Percentiles rank a stretch among this genome's conserved stretches.
Evolutionary conservation across 2,329 filamentous ascomycete genomes (phyloP).

Genomic region (Aspergillus sojae): DNA sequence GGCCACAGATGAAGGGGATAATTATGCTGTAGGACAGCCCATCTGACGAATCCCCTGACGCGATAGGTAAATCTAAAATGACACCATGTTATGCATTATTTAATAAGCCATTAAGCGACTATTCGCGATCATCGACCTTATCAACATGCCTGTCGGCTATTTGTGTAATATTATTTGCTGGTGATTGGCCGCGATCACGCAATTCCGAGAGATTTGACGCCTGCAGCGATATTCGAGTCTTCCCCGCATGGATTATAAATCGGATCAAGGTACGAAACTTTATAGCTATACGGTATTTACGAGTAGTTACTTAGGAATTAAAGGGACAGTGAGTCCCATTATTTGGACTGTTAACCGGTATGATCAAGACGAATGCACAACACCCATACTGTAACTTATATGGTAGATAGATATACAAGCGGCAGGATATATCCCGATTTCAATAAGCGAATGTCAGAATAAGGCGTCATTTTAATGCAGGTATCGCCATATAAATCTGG

Average conservation of each 20-base stretch:
- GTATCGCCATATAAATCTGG: background rate
- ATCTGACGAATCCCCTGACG: too few relatives aligned
- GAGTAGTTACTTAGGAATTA: background rate
- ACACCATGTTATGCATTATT: background rate
- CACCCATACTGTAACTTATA: background rate
- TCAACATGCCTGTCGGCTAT: background rate
- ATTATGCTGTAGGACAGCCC: too few relatives aligned
- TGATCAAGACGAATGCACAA: background rate
- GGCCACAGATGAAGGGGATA: too few relatives aligned
- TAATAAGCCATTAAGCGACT: background rate
- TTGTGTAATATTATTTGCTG: background rate
- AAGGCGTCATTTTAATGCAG: constrained; percentile 3
- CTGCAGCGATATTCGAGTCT: background rate
- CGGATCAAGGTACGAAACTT: background rate
- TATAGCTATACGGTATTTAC: background rate
- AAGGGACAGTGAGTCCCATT: too few relatives aligned
- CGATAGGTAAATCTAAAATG: background rate
- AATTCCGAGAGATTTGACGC: background rate
- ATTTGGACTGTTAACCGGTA: background rate
- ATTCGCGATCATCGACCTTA: background rate
- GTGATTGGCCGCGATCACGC: background rate
- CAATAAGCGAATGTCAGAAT: background rate
- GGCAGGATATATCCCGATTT: background rate
- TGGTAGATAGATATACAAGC: background rate
- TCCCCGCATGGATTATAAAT: background rate